A percentile compares a stretch with the other conserved stretches of the same genome.
These are phyloP conservation scores for Trifolium subterraneum DNA, from an alignment of 306 rosid species.

Conservation along the genomic window DNA sequence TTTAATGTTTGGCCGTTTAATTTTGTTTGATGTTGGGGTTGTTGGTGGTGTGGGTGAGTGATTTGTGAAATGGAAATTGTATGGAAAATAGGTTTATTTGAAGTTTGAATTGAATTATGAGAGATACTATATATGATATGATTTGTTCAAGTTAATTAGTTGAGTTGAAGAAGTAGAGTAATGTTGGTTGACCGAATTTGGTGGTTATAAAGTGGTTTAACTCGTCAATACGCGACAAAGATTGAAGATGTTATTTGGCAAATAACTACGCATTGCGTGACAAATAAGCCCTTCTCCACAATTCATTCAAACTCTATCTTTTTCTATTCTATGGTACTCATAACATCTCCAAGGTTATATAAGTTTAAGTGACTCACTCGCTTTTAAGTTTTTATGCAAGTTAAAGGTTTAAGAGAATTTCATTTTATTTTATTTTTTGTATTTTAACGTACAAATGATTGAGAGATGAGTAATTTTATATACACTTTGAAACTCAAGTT, in stretches of 20 bases:
- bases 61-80: constrained; percentile 31
- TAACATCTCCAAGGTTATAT: not conserved
- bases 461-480: no score
- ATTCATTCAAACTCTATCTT: not conserved
- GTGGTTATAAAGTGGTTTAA: constrained; percentile 34
- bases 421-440: no score
- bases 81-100: constrained; percentile 11
- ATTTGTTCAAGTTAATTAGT: constrained; percentile 44
- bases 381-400: not conserved
- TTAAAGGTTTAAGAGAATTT: not conserved
- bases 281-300: constrained; percentile 28
- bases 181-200: constrained; percentile 55
- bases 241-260: constrained; percentile 10
- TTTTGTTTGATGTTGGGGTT: not conserved
- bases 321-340: not conserved
- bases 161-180: constrained; percentile 35
- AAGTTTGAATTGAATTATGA: not conserved
- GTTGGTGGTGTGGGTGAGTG: constrained; percentile 6
- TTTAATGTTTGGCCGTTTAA: constrained; percentile 28
- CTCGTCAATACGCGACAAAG: constrained; percentile 38
- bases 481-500: no score
- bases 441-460: no score
- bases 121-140: not conserved
- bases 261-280: constrained; percentile 39
- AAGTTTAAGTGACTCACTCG: not conserved